Percentiles rank a stretch among this genome's conserved stretches.
Conservation (phyloP, 768 basidiomycete species). For the Tricholoma flavovirens region DNA sequence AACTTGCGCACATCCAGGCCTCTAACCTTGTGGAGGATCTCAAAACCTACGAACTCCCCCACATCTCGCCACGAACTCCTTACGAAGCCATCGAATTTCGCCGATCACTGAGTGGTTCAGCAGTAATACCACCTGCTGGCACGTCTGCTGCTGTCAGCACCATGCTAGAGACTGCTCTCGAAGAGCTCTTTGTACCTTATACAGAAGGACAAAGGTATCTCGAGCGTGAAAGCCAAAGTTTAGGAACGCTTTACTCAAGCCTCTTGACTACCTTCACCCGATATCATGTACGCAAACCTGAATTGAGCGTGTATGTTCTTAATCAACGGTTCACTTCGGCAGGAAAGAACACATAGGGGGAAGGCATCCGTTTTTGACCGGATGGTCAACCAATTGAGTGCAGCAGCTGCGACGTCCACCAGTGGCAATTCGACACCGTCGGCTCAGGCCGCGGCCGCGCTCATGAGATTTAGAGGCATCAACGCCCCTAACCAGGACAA, state of each 20-base stretch:
- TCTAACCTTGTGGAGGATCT: constrained; percentile 83
- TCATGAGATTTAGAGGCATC: constrained; percentile 88
- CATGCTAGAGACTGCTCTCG: constrained; percentile 95
- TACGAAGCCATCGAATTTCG: constrained; percentile 59
- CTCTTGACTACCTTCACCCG: constrained; percentile 73
- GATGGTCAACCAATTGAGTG: constrained; percentile 83
- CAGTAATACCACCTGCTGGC: constrained; percentile 36
- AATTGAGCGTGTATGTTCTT: not conserved
- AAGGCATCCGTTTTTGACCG: constrained; percentile 85
- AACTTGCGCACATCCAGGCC: constrained; percentile 78
- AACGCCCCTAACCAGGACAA: constrained; percentile 46
- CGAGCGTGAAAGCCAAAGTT: constrained; percentile 82
- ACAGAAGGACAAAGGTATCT: constrained; percentile 89
- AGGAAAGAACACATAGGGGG: constrained; percentile 59
- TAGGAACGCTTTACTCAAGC: constrained; percentile 72
- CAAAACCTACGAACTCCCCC: constrained; percentile 82
- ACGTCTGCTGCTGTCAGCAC: constrained; percentile 59
- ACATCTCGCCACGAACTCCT: constrained; percentile 57
- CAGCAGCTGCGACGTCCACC: constrained; percentile 60
- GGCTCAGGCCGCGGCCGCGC: constrained; percentile 80
- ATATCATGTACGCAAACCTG: constrained; percentile 67
- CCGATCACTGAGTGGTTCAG: constrained; percentile 42
- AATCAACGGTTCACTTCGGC: constrained; percentile 8
- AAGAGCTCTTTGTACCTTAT: constrained; percentile 93
- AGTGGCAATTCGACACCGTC: constrained; percentile 61